Conservation (phyloP, 768 basidiomycete species). For the Calocybe cyanea region DNA sequence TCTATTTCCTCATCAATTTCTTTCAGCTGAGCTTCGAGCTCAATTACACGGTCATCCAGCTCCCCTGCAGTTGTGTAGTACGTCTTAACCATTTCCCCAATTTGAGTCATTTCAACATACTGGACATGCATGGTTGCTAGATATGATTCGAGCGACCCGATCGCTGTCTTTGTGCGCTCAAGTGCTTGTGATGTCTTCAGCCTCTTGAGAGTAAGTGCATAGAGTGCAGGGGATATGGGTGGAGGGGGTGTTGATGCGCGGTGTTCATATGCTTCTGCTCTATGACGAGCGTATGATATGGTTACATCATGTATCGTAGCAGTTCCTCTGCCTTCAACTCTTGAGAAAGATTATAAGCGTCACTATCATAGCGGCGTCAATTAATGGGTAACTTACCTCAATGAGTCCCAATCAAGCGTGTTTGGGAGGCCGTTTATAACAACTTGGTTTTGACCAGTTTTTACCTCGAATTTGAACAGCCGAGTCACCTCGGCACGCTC, state of each 20-base stretch:
- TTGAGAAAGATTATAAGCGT: slow-evolving; percentile 15
- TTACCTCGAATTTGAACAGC: slow-evolving; percentile 32
- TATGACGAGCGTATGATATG: slow-evolving; percentile 8
- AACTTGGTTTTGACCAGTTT: slow-evolving; percentile 38
- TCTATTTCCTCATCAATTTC: slow-evolving; percentile 20
- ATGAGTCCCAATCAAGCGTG: slow-evolving; percentile 34
- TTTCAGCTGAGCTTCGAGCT: slow-evolving; percentile 25
- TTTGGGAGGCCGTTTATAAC: slow-evolving; percentile 34
- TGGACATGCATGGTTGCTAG: slow-evolving; percentile 30
- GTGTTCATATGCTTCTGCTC: too few relatives aligned
- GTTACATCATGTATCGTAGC: slow-evolving; percentile 46
- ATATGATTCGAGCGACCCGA: slow-evolving; percentile 29
- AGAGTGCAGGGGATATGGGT: slow-evolving; percentile 17
- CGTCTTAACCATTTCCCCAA: slow-evolving; percentile 26
- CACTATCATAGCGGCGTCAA: too few relatives aligned
- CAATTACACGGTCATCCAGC: slow-evolving; percentile 27
- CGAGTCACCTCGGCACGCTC: slow-evolving; percentile 40
- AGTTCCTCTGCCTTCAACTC: slow-evolving; percentile 41
- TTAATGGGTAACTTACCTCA: slow-evolving; percentile 28
- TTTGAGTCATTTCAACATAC: slow-evolving; percentile 24
- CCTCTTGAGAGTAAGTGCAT: slow-evolving; percentile 21
- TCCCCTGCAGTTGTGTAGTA: slow-evolving; percentile 30
- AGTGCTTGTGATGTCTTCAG: slow-evolving; percentile 26
- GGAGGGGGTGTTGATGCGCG: slow-evolving; percentile 19
- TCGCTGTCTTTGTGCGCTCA: slow-evolving; percentile 23